phyloP scores from a whole-genome alignment of 768 basidiomycete species.

The Lentinula aciculospora region DNA sequence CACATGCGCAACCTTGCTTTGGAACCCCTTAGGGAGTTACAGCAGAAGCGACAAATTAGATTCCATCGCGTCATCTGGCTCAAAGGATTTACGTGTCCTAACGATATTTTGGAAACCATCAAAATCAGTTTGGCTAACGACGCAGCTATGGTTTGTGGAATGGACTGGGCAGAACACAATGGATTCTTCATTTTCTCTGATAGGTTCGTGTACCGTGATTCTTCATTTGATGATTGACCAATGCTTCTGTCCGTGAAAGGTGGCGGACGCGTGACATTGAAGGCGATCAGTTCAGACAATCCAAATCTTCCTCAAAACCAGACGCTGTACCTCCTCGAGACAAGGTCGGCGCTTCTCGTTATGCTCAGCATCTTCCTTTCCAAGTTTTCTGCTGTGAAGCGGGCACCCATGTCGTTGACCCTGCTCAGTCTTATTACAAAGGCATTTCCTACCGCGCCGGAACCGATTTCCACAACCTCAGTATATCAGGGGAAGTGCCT shows the following conservation, averaged over 20 bases:
- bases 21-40: slow-evolving; percentile 84
- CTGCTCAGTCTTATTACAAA: slow-evolving; percentile 91
- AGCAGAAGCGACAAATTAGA: slow-evolving; percentile 66
- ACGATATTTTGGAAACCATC: slow-evolving; percentile 94
- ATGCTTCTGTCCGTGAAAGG: slow-evolving; percentile 29
- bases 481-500: slow-evolving; percentile 46
- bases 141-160: slow-evolving; percentile 99
- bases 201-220: slow-evolving; percentile 45
- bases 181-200: slow-evolving; percentile 98
- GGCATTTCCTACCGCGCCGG: slow-evolving; percentile 84
- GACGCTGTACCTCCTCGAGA: slow-evolving; percentile 94
- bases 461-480: slow-evolving; percentile 74
- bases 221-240: background rate
- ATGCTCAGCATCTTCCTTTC: slow-evolving; percentile 90
- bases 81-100: slow-evolving; percentile 98
- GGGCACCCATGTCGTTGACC: slow-evolving; percentile 95
- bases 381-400: slow-evolving; percentile 99
- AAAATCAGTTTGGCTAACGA: slow-evolving; percentile 86
- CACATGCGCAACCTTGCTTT: slow-evolving; percentile 89
- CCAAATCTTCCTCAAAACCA: slow-evolving; percentile 86
- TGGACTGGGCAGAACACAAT: slow-evolving; percentile 99
- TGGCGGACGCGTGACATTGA: slow-evolving; percentile 98
- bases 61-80: slow-evolving; percentile 95
- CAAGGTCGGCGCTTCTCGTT: slow-evolving; percentile 71
- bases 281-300: slow-evolving; percentile 96